Percentiles rank a stretch among this genome's conserved stretches.
phyloP scores from a whole-genome alignment of 2,329 filamentous ascomycete genomes.

The Fusarium torreyae region DNA sequence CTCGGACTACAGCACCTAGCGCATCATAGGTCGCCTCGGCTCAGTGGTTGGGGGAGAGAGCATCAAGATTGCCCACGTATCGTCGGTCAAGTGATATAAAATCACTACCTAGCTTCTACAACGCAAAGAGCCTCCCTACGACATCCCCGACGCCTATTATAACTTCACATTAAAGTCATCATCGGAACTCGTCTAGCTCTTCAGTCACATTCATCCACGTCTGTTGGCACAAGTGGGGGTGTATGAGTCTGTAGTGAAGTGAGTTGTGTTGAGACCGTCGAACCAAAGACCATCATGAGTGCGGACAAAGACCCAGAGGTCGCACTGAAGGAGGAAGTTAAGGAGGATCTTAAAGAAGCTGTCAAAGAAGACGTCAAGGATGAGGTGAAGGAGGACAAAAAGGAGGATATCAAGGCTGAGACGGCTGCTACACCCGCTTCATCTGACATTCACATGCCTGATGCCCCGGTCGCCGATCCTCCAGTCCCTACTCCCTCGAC shows the following conservation, averaged over 20 bases:
- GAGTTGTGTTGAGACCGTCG: constrained; percentile 24
- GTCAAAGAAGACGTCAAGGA: constrained; percentile 32
- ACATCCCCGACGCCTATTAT: neutral
- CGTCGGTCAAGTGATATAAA: constrained; percentile 15
- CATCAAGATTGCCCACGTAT: constrained; percentile 20
- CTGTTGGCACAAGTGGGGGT: constrained; percentile 34
- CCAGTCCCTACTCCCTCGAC: constrained; percentile 15
- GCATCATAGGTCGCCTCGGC: constrained; percentile 42
- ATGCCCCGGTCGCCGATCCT: constrained; percentile 24
- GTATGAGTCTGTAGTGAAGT: constrained; percentile 24
- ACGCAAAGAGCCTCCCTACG: constrained; percentile 10
- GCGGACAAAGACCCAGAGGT: constrained; percentile 45
- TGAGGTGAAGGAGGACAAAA: constrained; percentile 41
- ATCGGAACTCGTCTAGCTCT: neutral
- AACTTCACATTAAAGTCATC: neutral
- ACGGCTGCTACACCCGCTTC: constrained; percentile 20
- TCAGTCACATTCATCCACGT: constrained; percentile 10
- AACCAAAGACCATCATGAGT: constrained; percentile 37
- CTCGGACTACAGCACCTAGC: constrained; percentile 19
- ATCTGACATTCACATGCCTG: constrained; percentile 22
- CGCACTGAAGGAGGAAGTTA: constrained; percentile 46
- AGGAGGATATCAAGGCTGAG: constrained; percentile 25
- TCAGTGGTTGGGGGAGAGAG: constrained; percentile 25
- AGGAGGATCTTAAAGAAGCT: constrained; percentile 30
- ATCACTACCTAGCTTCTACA: constrained; percentile 23